Evolutionary conservation across 2,329 filamentous ascomycete species (phyloP), one percentile per base, ranked within the genome.

Genomic region (Fusarium sp.): DNA sequence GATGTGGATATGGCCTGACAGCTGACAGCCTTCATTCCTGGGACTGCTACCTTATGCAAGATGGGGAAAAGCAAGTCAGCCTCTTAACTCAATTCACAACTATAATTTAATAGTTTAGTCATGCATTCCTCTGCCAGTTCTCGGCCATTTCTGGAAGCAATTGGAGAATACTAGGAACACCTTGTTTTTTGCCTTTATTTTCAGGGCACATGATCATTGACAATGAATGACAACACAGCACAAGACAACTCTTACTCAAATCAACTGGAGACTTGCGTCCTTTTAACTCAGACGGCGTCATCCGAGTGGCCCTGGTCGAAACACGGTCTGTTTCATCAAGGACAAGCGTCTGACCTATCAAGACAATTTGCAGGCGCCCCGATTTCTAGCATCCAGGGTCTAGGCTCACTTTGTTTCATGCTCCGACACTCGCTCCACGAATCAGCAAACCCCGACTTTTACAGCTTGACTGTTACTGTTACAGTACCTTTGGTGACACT

Each of bases 321-420:
- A 75, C 74, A 63, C 66, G 56, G 67, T 66, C 66, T 57, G 74
- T 75, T 75, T 75, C 74, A 75, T 69, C 67, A 59, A 62, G 46
- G 60, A 43, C 72, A 69, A 49, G 63, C 53, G 26, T 24, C 50
- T 55, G 60, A 47, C 74, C 74, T 75, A 75, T 75, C 73, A 75
- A 61, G 57, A 31, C 57, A 60, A 63, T 63, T 58, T 49, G 43
- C 65, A 71, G 63, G 67, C 61, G 72, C 72, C 63, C 68, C 65
- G 60, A 50, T 64, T 68, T 57, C 69, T 63, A 69, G 69, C 57
- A 68, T 64, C 53, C 64, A 74, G 71, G 71, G 71, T 63, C 53
- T 70, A 63, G 61, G 68, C 68, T 70, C 63, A 70, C 66, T 72
- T 70, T 70, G 70, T 74, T 74, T 73, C 68, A 74, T 69, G 61